Conservation (phyloP, 2,329 filamentous ascomycete genomes). For the Thielaviopsis euricoi region DNA sequence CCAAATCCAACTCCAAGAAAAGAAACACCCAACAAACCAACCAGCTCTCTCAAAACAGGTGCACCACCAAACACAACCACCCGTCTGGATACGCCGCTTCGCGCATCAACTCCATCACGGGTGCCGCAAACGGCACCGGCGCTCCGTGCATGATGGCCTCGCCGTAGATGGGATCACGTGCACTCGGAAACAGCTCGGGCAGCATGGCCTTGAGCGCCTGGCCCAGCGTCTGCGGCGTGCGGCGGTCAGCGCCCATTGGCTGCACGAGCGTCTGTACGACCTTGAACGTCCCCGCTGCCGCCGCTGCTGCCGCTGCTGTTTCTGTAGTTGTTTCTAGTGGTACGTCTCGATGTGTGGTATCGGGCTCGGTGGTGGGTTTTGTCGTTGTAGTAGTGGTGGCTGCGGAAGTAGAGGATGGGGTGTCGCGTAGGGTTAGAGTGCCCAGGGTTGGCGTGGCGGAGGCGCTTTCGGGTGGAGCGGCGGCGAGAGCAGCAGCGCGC, state of each 20-base stretch:
- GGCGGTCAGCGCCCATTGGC: slow-evolving; percentile 22
- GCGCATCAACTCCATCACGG: slow-evolving; percentile 66
- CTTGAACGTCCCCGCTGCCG: slow-evolving; percentile 38
- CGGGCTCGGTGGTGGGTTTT: not conserved
- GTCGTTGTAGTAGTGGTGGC: slow-evolving; percentile 6
- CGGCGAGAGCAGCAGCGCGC: slow-evolving; percentile 18
- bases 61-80: slow-evolving; percentile 71
- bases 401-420: slow-evolving; percentile 18
- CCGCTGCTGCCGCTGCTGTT: too few relatives aligned
- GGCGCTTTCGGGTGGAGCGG: not conserved
- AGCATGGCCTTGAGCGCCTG: slow-evolving; percentile 59
- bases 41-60: slow-evolving; percentile 1
- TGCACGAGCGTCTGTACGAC: slow-evolving; percentile 63
- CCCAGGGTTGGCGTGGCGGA: not conserved
- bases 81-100: slow-evolving; percentile 82
- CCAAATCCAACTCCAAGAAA: too few relatives aligned
- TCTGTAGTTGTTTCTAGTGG: too few relatives aligned
- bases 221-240: slow-evolving; percentile 44
- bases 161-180: slow-evolving; percentile 67
- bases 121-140: slow-evolving; percentile 61
- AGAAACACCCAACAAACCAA: too few relatives aligned
- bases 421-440: not conserved
- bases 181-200: slow-evolving; percentile 73
- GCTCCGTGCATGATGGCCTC: slow-evolving; percentile 76
- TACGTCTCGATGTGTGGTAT: too few relatives aligned